Conservation (phyloP, 352 stramenopile genomes). For the Phytophthora syringae region DNA sequence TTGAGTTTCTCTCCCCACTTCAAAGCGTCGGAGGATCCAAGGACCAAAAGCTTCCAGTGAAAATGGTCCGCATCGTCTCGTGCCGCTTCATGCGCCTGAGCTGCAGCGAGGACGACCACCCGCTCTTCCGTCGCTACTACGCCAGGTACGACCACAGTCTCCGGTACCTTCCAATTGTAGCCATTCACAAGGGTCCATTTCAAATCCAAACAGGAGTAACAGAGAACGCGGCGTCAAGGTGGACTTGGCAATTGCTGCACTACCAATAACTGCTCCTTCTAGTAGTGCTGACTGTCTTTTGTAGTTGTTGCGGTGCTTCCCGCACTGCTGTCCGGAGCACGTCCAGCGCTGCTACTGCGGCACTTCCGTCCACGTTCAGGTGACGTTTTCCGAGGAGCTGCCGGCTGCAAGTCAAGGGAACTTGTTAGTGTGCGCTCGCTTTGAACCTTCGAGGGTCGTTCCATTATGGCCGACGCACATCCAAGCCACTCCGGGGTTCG, state of each 20-base stretch:
- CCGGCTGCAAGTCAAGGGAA: conserved; percentile 5
- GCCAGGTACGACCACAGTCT: conserved; percentile 20
- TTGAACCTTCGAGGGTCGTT: conserved; percentile 24
- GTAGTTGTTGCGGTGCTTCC: too few species aligned
- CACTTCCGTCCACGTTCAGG: conserved; percentile 37
- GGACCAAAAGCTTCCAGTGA: background rate
- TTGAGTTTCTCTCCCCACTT: background rate
- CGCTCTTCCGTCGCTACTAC: conserved; percentile 37
- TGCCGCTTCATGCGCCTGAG: conserved; percentile 32
- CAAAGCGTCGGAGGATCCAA: too few species aligned
- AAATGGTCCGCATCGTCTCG: too few species aligned
- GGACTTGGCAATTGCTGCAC: conserved; percentile 32
- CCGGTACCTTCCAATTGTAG: too few species aligned
- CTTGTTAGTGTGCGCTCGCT: conserved; percentile 49
- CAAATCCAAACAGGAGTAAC: conserved; percentile 42
- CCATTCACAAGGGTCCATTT: too few species aligned
- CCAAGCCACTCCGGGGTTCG: too few species aligned
- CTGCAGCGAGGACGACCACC: conserved; percentile 35
- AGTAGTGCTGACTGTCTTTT: too few species aligned
- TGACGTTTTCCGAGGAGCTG: conserved; percentile 23
- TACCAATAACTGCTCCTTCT: too few species aligned
- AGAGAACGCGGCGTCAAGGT: conserved; percentile 33
- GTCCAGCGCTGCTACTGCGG: conserved; percentile 45
- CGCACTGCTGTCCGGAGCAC: conserved; percentile 53
- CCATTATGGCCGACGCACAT: conserved; percentile 18